These are phyloP conservation scores for Wallacemonas sp. DNA, from an alignment of 208 protist genomes.

Conservation along the genomic window DNA sequence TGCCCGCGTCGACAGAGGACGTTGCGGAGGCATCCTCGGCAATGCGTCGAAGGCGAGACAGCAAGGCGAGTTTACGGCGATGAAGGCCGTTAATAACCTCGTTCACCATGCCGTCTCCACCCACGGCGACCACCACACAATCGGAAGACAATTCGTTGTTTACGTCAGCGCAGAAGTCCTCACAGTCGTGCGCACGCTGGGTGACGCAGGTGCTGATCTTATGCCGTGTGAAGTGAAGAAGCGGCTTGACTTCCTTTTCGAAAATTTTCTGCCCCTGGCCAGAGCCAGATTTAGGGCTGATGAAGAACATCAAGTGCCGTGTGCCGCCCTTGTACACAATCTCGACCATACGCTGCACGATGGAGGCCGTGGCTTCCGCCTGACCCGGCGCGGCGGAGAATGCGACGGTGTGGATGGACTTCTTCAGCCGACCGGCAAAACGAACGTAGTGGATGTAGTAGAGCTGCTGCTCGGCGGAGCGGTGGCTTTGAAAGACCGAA, in stretches of 20 bases:
- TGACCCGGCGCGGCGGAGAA: conserved; percentile 30
- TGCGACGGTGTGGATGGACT: conserved; percentile 56
- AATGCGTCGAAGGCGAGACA: conserved; percentile 25
- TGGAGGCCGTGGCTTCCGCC: conserved; percentile 14
- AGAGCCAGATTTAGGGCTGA: conserved; percentile 76
- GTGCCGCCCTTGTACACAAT: conserved; percentile 53
- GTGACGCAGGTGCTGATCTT: conserved; percentile 54
- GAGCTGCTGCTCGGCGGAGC: background rate
- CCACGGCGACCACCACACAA: conserved; percentile 64
- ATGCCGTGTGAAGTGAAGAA: conserved; percentile 80
- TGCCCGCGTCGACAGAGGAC: background rate
- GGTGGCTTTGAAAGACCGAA: background rate
- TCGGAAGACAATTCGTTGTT: conserved; percentile 41
- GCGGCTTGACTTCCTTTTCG: conserved; percentile 45
- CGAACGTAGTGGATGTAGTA: conserved; percentile 70
- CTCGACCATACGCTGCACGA: conserved; percentile 38
- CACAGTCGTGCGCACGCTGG: conserved; percentile 64
- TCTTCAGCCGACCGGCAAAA: conserved; percentile 13
- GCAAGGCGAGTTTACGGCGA: conserved; percentile 47
- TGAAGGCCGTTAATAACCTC: conserved; percentile 82
- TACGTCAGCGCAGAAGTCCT: conserved; percentile 79
- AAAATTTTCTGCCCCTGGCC: conserved; percentile 62
- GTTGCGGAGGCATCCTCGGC: conserved; percentile 1
- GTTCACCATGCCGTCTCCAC: conserved; percentile 85
- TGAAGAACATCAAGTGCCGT: conserved; percentile 67